Base-by-base conservation (phyloP, 140 eudicot species). In the Oenanthe javanica region DNA sequence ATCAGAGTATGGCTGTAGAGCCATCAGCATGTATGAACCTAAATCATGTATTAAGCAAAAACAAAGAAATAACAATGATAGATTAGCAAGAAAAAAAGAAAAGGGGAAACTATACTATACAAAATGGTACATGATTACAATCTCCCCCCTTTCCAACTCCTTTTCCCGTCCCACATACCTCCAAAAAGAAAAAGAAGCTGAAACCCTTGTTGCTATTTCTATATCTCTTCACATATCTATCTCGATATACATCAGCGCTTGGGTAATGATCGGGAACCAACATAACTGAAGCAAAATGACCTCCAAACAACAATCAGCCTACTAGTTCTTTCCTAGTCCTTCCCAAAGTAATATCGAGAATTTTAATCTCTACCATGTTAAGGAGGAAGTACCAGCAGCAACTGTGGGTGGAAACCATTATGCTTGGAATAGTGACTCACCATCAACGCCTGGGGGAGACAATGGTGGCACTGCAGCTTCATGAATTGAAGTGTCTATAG, bases 391-490 rank as follows among this genome's bases (percentile, higher is more conserved):
- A 82, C 78, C 81, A 77, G 82, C 86, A 84, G 84, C 80, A 81
- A 72, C 49, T 75, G 40, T 40, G 84, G 74, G 27, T 63, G 81
- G 61, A 57, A 50, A 82, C 67, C 70, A 72, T 87, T 80, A 84
- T 77, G 87, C 79, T 85, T 90, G 86, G 10, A 74, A 63, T 76
- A 54, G 25, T 42, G 76, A 40, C 50, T 83, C 86, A 55, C 47
- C 74, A 77, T 87, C 91, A 78, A 83, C 31, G 31, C 83, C 89
- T 0, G 99, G 96, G 66, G 99, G 99, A 79, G 99, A 92, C 82
- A 89, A 57, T 40, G 99, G 99, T 63, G 99, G 99, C 54, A 94
- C 90, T 2, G 99, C 99, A 40, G 69, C 84, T 81, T 84, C 88
- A 48, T 85, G 87, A 63, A 78, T 51, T 19, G 61, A 48, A 81